phyloP scores from a whole-genome alignment of 176 grass and related monocot species.

The Juncus effusus region DNA sequence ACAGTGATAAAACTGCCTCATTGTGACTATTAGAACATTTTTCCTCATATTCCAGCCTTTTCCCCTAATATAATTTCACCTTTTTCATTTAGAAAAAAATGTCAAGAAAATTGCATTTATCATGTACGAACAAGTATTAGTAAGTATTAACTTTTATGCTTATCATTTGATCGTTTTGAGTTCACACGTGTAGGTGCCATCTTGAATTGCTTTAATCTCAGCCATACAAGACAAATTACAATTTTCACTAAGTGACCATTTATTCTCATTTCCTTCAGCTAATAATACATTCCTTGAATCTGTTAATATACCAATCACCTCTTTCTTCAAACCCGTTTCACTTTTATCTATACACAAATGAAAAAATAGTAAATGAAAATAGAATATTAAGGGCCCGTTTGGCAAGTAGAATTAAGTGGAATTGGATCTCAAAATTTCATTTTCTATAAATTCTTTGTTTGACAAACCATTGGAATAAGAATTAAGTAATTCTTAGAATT shows the following conservation, averaged over 20 bases:
- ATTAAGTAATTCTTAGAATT: too few species aligned
- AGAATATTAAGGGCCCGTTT: too few species aligned
- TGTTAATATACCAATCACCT: slow-evolving; percentile 53
- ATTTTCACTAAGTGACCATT: slow-evolving; percentile 49
- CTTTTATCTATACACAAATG: slow-evolving; percentile 33
- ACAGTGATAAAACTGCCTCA: slow-evolving; percentile 46
- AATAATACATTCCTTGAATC: slow-evolving; percentile 37
- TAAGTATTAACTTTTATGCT: slow-evolving; percentile 9
- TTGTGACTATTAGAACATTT: slow-evolving; percentile 46
- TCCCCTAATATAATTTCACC: slow-evolving; percentile 78
- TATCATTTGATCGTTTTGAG: slow-evolving; percentile 57
- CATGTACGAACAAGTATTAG: neutral
- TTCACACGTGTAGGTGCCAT: slow-evolving; percentile 44
- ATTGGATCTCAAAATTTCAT: too few species aligned
- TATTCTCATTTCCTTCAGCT: slow-evolving; percentile 59
- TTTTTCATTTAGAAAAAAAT: slow-evolving; percentile 31
- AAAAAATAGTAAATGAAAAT: too few species aligned
- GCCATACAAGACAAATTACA: slow-evolving; percentile 41
- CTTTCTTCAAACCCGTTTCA: slow-evolving; percentile 17
- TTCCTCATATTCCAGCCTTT: slow-evolving; percentile 55
- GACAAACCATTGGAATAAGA: too few species aligned
- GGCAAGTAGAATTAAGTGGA: too few species aligned
- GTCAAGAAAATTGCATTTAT: slow-evolving; percentile 11
- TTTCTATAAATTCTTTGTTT: too few species aligned
- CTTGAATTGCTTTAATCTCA: slow-evolving; percentile 35